Base-by-base conservation (phyloP, 441 rosid genomes). In the Corymbia citriodora region DNA sequence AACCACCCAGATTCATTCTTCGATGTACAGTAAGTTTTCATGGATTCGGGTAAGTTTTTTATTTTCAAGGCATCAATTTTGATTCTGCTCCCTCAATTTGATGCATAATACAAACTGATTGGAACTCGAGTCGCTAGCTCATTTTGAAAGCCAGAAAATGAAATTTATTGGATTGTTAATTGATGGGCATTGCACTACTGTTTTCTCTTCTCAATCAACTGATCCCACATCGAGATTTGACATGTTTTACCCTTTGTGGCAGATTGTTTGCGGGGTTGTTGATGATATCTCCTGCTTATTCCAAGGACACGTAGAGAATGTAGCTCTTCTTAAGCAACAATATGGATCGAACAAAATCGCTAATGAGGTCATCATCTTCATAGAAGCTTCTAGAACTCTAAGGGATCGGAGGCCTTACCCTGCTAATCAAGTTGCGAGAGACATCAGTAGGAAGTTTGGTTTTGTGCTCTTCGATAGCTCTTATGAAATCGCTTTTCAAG, bases 401-500 rank as follows among this genome's bases (percentile, higher is more conserved):
- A 94, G 98, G 88, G 99, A 98, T 87, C 94, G 99, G 88, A 98
- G 99, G 89, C 99, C 99, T 45, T 98, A 98, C 88, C 96, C 99
- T 88, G 96, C 97, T 4, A 98, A 96, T 91, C 99, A 97, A 94
- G 98, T 97, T 61, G 97, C 97, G 53, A 94, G 96, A 95, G 99
- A 97, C 87, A 93, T 98, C 59, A 94, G 92, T 27, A 99, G 99
- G 81, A 97, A 95, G 89, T 97, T 93, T 90, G 96, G 95, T 2
- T 97, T 97, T 86, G 87, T 96, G 90, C 95, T 97, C 90, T 97
- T 89, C 36, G 97, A 98, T 88, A 92, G 95, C 93, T 79, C 96
- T 87, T 91, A 96, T 1, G 93, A 96, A 88, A 92, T 93, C 55
- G 91, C 94, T 88, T 97, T 98, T 91, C 50, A 95, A 53, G 99